Conservation (phyloP, 495 filamentous ascomycete species). For the Neurospora sublineolata region DNA sequence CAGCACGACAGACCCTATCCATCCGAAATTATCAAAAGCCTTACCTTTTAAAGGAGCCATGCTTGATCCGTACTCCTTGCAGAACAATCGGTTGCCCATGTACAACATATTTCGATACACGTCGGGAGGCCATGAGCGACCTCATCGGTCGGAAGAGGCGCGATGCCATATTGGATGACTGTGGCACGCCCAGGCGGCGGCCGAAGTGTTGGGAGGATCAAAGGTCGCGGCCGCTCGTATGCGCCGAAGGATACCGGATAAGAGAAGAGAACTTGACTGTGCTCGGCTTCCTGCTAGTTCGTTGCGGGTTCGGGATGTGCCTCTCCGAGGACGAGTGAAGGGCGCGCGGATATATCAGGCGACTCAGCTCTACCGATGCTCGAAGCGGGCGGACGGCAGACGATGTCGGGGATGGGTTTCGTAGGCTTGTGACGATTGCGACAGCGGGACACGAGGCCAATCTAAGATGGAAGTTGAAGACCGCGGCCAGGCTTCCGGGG, state of each 20-base stretch:
- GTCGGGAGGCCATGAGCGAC: constrained; percentile 9
- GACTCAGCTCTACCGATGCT: background rate
- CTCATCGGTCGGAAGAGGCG: constrained; percentile 21
- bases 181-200: constrained; percentile 29
- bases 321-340: background rate
- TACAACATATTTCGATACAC: constrained; percentile 2
- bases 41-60: constrained; percentile 2
- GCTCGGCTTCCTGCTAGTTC: background rate
- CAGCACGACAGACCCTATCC: background rate
- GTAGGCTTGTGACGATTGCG: background rate
- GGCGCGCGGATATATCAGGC: background rate
- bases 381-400: background rate
- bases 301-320: background rate
- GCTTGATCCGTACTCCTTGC: constrained; percentile 26
- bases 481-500: background rate
- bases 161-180: constrained; percentile 19
- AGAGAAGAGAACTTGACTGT: background rate
- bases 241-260: background rate
- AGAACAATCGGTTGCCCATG: constrained; percentile 14
- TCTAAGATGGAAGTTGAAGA: background rate
- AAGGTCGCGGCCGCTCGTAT: background rate
- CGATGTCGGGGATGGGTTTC: background rate
- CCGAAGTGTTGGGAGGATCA: constrained; percentile 10
- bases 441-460: background rate
- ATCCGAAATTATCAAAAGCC: background rate